Conservation (phyloP, 2,329 filamentous ascomycete genomes). For the Domatiomyces globalis region DNA sequence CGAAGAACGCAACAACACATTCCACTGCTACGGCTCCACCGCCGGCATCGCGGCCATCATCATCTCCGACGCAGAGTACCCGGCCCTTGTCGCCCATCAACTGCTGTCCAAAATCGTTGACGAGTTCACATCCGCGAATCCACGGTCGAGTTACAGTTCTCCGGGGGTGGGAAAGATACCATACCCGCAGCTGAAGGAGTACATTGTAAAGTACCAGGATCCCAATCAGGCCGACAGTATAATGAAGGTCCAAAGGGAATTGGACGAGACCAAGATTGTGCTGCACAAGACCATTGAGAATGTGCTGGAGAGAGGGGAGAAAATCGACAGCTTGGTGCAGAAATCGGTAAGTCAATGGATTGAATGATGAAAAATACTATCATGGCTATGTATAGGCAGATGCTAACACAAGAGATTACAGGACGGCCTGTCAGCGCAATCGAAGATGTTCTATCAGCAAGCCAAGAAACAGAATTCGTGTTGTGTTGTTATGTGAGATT, state of each 20-base stretch:
- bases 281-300: constrained; percentile 88
- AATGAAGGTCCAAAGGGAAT: constrained; percentile 87
- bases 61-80: constrained; percentile 63
- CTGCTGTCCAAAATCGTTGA: constrained; percentile 76
- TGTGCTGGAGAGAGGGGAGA: constrained; percentile 68
- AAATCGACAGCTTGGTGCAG: constrained; percentile 83
- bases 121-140: constrained; percentile 68
- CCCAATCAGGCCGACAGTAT: constrained; percentile 66
- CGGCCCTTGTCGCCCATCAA: constrained; percentile 66
- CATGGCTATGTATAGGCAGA: background rate
- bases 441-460: constrained; percentile 90
- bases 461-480: constrained; percentile 50
- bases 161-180: constrained; percentile 38
- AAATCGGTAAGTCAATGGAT: constrained; percentile 45
- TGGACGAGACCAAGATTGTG: constrained; percentile 95
- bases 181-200: constrained; percentile 66
- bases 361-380: background rate
- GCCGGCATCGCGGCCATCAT: constrained; percentile 64
- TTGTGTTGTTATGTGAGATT: constrained; percentile 39
- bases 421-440: constrained; percentile 75
- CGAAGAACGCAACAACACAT: constrained; percentile 66
- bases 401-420: background rate
- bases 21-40: constrained; percentile 63
- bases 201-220: constrained; percentile 36
- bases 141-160: constrained; percentile 51